phyloP scores from a whole-genome alignment of 768 basidiomycete genomes.

The Lyophyllum semitale region DNA sequence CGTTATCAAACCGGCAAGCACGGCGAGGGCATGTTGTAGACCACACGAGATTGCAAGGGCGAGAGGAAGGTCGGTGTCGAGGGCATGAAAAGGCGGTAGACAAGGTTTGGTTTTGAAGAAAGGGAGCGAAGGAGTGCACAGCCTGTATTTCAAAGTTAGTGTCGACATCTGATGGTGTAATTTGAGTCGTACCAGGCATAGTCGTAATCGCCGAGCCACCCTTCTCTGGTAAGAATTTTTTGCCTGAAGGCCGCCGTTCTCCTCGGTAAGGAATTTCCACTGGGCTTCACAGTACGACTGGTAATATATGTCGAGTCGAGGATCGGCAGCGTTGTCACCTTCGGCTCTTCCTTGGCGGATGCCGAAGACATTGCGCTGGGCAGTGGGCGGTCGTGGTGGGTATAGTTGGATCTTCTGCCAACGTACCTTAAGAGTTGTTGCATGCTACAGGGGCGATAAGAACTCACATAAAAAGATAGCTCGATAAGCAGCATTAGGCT shows the following conservation, averaged over 20 bases:
- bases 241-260: slow-evolving; percentile 20
- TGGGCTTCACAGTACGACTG: background rate
- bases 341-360: slow-evolving; percentile 14
- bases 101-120: slow-evolving; percentile 42
- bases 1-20: slow-evolving; percentile 82
- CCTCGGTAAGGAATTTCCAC: background rate
- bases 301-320: slow-evolving; percentile 4
- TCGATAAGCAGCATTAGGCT: background rate
- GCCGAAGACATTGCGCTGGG: background rate
- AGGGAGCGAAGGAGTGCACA: slow-evolving; percentile 71
- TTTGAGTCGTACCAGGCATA: slow-evolving; percentile 53
- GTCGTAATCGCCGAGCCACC: slow-evolving; percentile 87
- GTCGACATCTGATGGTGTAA: background rate
- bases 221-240: slow-evolving; percentile 48
- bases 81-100: slow-evolving; percentile 72
- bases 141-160: slow-evolving; percentile 29
- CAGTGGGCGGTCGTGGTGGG: background rate
- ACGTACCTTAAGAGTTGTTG: background rate
- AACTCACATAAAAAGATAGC: background rate
- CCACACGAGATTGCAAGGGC: slow-evolving; percentile 74
- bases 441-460: background rate
- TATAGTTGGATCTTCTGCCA: too few relatives aligned
- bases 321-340: slow-evolving; percentile 11
- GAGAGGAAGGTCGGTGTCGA: slow-evolving; percentile 73
- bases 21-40: slow-evolving; percentile 75